These are phyloP conservation scores for Zymoseptoria passerinii DNA, from an alignment of 2,329 filamentous ascomycete species.

Conservation along the genomic window DNA sequence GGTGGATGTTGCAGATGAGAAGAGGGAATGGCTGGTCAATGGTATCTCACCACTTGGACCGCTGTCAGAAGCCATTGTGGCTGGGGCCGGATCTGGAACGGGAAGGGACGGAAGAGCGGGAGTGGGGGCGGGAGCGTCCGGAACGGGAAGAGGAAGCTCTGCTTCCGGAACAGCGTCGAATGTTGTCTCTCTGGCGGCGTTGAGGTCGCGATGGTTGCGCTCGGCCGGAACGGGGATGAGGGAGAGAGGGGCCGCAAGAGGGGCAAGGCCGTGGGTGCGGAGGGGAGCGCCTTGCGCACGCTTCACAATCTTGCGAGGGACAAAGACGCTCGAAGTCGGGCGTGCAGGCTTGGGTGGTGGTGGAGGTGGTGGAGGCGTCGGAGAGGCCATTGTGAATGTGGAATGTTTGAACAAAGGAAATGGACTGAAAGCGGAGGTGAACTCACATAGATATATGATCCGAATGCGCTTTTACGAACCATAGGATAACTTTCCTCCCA, in stretches of 20 bases:
- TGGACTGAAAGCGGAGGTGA: neutral
- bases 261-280: neutral
- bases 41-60: constrained; percentile 1
- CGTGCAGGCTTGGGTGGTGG: neutral
- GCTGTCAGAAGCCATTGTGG: neutral
- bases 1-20: constrained; percentile 1
- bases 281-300: neutral
- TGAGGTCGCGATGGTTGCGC: neutral
- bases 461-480: neutral
- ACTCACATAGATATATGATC: neutral
- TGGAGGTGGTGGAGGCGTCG: neutral
- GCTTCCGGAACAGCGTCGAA: neutral
- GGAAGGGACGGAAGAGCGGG: neutral
- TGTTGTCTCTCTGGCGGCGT: neutral
- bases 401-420: neutral
- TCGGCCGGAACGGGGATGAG: neutral
- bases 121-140: neutral
- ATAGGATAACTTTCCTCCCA: neutral
- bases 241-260: neutral
- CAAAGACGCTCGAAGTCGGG: neutral
- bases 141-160: too few species aligned
- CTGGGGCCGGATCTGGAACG: neutral
- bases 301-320: neutral
- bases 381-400: neutral
- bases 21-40: neutral